Conservation (phyloP, 768 basidiomycete genomes). For the Pleurotus eryngii region DNA sequence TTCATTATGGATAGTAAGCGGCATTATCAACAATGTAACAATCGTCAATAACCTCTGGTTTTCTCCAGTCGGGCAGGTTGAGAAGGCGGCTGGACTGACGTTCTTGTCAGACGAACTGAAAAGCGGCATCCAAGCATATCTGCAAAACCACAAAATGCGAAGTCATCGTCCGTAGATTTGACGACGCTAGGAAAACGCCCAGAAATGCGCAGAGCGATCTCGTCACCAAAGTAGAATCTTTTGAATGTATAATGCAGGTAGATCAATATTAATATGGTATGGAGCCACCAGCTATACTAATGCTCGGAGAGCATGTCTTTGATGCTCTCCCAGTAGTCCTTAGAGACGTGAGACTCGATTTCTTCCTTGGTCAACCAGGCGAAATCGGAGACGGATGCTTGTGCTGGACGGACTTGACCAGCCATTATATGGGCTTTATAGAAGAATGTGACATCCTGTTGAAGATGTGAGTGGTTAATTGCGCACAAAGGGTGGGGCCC, state of each 20-base stretch:
- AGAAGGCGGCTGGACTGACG: constrained; percentile 82
- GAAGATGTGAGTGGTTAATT: neutral
- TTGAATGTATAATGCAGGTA: neutral
- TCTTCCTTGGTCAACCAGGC: constrained; percentile 96
- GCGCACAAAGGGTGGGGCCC: neutral
- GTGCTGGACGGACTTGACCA: constrained; percentile 69
- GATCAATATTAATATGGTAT: constrained; percentile 7
- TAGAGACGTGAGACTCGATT: constrained; percentile 65
- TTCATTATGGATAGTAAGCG: constrained; percentile 79
- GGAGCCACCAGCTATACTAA: constrained; percentile 27
- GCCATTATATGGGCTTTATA: constrained; percentile 92
- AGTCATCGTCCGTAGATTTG: constrained; percentile 83
- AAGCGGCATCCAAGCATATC: constrained; percentile 73
- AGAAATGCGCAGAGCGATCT: constrained; percentile 48
- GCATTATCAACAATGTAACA: neutral
- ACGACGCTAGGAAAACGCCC: constrained; percentile 81
- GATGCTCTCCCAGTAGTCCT: constrained; percentile 71
- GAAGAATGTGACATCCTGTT: constrained; percentile 78
- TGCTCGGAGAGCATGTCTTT: constrained; percentile 80
- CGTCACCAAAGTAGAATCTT: constrained; percentile 40
- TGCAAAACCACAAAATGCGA: constrained; percentile 89
- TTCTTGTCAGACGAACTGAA: constrained; percentile 86
- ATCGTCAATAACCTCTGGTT: neutral
- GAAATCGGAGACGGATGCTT: constrained; percentile 63
- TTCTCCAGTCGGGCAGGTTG: constrained; percentile 81